Evolutionary conservation across 164 flowering plant species (phyloP), one percentile per base, ranked within the genome.

Genomic region (Magnolia officinalis): DNA sequence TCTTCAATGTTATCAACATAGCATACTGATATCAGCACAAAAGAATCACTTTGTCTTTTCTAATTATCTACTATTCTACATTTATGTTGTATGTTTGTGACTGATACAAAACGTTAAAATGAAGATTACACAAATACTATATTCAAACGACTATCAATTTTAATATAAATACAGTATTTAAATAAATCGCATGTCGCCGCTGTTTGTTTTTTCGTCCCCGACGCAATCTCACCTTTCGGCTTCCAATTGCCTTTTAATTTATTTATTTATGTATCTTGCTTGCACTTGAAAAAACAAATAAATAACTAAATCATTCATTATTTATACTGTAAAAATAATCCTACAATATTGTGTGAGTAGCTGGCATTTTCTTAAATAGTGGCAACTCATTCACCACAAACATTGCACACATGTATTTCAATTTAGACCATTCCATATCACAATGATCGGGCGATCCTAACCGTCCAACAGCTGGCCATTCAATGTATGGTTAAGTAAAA

Each of bases 171-270:
- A 21, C 21, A 64, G 21, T 8, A 18, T n/a, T 20, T 4, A 64
- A 64, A n/a, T n/a, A 67, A 67, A 67, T 67, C 18, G 68, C 58
- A 66, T 19, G 58, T 16, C 31, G 9, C 8, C 18, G 24, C 24
- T n/a, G n/a, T 58, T 70, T 76, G 78, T 76, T 70, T 75, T 61
- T 49, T 68, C 78, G 68, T 50, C 19, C 55, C 49, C 18, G 78
- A 68, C 31, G 55, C 73, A 70, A 16, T 31, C 50, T 70, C 72
- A 63, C 78, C 78, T 76, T 76, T 76, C 78, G 73, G 72, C 78
- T 59, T 31, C 29, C 14, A 2, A 50, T 29, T 16, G 23, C 16
- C 18, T 16, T 50, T 52, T 75, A 69, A 14, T 68, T 75, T 68
- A 21, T 63, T 37, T 37, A 74, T 20, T 6, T 51, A 19, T 14